Conservation (phyloP, 108 stramenopile genomes). For the Nitzschia sp. region DNA sequence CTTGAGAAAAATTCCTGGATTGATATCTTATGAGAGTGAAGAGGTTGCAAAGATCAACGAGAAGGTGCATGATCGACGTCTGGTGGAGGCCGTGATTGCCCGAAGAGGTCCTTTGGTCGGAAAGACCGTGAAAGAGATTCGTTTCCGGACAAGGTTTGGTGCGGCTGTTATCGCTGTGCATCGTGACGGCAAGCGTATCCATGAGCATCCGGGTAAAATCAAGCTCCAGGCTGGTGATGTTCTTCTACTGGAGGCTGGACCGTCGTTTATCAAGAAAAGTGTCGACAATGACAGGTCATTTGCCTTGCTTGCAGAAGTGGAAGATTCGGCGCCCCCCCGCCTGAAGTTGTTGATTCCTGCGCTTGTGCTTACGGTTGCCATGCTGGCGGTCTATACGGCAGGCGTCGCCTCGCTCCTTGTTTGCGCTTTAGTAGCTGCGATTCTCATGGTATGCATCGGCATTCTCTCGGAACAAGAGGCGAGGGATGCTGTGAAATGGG, state of each 20-base stretch:
- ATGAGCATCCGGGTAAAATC: constrained; percentile 81
- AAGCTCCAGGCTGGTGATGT: constrained; percentile 84
- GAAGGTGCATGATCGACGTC: constrained; percentile 68
- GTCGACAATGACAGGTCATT: constrained; percentile 70
- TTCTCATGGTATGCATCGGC: constrained; percentile 65
- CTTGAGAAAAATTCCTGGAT: constrained; percentile 80
- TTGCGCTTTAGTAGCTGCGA: constrained; percentile 53
- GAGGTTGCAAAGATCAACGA: constrained; percentile 77
- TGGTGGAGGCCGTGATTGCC: constrained; percentile 85
- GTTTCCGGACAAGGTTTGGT: constrained; percentile 77
- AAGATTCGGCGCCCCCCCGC: constrained; percentile 84
- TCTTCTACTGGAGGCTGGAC: constrained; percentile 83
- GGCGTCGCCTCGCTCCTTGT: constrained; percentile 59
- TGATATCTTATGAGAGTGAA: constrained; percentile 60
- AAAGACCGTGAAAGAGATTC: constrained; percentile 69
- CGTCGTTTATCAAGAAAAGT: constrained; percentile 66
- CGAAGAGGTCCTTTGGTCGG: constrained; percentile 73
- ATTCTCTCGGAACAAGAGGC: constrained; percentile 83
- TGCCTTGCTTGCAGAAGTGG: constrained; percentile 76
- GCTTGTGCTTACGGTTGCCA: constrained; percentile 51
- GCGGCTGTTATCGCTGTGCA: constrained; percentile 89
- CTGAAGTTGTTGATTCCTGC: constrained; percentile 66
- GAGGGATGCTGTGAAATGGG: constrained; percentile 81
- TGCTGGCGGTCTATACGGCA: constrained; percentile 50
- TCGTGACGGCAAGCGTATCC: constrained; percentile 73